Percentiles rank a stretch among this genome's conserved stretches.
phyloP scores from a whole-genome alignment of 176 grass and related monocot genomes.

The Aegilops longissima region DNA sequence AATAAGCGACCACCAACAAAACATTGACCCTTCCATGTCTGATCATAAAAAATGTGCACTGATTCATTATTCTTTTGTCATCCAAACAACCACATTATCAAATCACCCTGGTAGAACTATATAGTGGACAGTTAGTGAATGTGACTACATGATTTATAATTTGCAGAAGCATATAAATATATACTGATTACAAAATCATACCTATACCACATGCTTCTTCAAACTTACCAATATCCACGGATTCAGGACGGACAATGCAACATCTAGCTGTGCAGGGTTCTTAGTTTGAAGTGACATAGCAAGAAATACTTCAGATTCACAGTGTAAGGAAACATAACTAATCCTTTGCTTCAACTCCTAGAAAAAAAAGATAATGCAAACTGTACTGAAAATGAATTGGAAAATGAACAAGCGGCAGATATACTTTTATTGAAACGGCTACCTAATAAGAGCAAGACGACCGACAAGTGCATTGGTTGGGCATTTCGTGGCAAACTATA shows the following conservation, averaged over 20 bases:
- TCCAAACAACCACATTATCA: constrained; percentile 2
- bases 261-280: too few species aligned
- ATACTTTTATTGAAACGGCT: too few species aligned
- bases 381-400: too few species aligned
- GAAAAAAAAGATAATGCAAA: too few species aligned
- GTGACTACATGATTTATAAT: background rate
- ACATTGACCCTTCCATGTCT: background rate
- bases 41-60: constrained; percentile 12
- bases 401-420: too few species aligned
- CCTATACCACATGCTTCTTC: too few species aligned
- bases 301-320: background rate
- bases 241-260: too few species aligned
- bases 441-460: background rate
- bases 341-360: too few species aligned
- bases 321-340: too few species aligned
- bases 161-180: background rate
- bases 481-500: constrained; percentile 85
- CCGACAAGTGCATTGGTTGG: constrained; percentile 78
- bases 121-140: background rate
- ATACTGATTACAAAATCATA: too few species aligned
- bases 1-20: constrained; percentile 8
- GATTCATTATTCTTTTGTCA: constrained; percentile 2
- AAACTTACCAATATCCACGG: too few species aligned
- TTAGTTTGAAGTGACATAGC: background rate
- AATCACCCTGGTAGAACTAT: background rate